Conservation (phyloP, 2,329 filamentous ascomycete species). For the Fonsecaea nubica region DNA sequence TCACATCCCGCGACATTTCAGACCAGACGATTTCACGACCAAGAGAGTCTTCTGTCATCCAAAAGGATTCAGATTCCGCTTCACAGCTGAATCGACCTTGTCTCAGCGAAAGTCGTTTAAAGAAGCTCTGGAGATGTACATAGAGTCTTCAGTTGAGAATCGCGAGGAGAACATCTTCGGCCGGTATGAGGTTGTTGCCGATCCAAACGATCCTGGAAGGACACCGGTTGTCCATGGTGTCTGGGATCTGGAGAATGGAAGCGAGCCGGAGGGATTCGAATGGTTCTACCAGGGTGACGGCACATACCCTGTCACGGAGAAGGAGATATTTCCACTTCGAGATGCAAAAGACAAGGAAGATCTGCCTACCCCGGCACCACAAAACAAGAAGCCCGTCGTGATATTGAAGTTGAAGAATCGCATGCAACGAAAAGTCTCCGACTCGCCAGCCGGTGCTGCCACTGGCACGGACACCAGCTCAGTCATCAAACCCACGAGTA, state of each 20-base stretch:
- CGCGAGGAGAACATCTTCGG: constrained; percentile 20
- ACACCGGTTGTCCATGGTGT: constrained; percentile 33
- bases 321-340: neutral
- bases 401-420: constrained; percentile 11
- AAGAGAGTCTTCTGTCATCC: constrained; percentile 25
- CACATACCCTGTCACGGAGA: constrained; percentile 6
- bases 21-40: constrained; percentile 27
- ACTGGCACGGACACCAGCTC: neutral
- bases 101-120: constrained; percentile 32
- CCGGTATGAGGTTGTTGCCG: constrained; percentile 26
- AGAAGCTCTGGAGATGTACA: constrained; percentile 25
- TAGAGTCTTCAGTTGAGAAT: constrained; percentile 16
- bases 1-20: constrained; percentile 11
- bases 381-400: neutral
- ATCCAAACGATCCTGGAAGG: constrained; percentile 23
- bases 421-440: neutral
- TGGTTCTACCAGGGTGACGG: constrained; percentile 35
- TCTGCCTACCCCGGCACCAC: neutral
- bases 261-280: constrained; percentile 22
- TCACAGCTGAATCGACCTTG: constrained; percentile 31
- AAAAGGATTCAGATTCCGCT: constrained; percentile 37
- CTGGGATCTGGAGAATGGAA: constrained; percentile 33
- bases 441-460: neutral
- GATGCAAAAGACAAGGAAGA: constrained; percentile 1
- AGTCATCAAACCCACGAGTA: neutral